Percentiles rank a stretch among this genome's conserved stretches.
Evolutionary conservation across 257 asterid species (phyloP).

Genomic region (Avicennia marina): DNA sequence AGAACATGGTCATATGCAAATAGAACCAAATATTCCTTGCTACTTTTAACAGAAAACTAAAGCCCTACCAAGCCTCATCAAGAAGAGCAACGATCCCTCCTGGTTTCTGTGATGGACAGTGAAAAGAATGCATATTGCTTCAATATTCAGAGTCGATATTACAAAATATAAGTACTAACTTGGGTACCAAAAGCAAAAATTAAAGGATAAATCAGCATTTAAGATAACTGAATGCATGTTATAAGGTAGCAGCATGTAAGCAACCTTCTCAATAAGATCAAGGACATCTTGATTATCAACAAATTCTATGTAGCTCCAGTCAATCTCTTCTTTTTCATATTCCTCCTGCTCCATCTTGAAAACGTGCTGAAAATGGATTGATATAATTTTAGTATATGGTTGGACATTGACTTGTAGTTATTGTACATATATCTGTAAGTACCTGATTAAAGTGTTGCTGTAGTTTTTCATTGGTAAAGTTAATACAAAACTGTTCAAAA

Average conservation of each 20-base stretch:
- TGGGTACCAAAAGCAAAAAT: no score
- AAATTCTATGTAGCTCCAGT: conserved; percentile 98
- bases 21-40: conserved; percentile 8
- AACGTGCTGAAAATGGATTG: conserved; percentile 65
- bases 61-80: conserved; percentile 88
- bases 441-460: conserved; percentile 99
- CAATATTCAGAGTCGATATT: no score
- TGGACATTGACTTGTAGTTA: conserved; percentile 8
- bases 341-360: conserved; percentile 99
- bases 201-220: background rate
- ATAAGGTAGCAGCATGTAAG: background rate
- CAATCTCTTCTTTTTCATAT: conserved; percentile 85
- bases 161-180: no score
- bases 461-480: conserved; percentile 94
- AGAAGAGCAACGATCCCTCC: conserved; percentile 98
- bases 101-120: conserved; percentile 71
- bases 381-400: conserved; percentile 20
- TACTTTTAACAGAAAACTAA: conserved; percentile 9
- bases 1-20: conserved; percentile 15
- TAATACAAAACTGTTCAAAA: conserved; percentile 96
- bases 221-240: background rate
- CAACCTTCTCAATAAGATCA: conserved; percentile 97
- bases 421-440: conserved; percentile 20
- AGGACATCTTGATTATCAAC: conserved; percentile 97
- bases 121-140: conserved; percentile 16